These are phyloP conservation scores for Diaporthe batatas DNA, from an alignment of 2,329 filamentous ascomycete genomes.

Conservation along the genomic window DNA sequence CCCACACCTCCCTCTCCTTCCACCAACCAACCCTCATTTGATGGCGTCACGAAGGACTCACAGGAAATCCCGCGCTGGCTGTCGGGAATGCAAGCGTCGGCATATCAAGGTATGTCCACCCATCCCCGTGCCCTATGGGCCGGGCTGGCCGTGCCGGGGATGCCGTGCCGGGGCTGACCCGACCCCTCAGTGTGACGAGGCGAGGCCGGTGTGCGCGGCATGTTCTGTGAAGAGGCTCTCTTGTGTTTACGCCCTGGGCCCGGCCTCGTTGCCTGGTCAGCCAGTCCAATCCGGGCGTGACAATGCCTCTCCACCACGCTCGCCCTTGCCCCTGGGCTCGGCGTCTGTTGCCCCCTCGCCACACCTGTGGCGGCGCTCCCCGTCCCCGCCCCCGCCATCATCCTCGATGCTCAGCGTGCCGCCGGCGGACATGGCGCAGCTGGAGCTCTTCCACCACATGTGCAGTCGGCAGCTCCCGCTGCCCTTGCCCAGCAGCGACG, in stretches of 20 bases:
- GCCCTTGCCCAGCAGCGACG: conserved; percentile 17
- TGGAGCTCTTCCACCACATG: conserved; percentile 33
- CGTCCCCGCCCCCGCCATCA: neutral
- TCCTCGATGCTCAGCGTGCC: conserved; percentile 1
- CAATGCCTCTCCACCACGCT: conserved; percentile 7
- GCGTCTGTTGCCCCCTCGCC: neutral
- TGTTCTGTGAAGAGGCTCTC: conserved; percentile 48
- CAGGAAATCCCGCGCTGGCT: conserved; percentile 50
- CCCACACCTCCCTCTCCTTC: neutral
- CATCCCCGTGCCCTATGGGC: neutral
- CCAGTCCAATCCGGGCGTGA: neutral
- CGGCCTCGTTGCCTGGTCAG: conserved; percentile 28
- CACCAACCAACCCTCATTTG: neutral
- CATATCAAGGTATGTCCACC: conserved; percentile 47
- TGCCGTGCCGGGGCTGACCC: conserved; percentile 9
- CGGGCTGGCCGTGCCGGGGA: neutral
- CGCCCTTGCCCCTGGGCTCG: neutral
- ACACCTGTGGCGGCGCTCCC: neutral
- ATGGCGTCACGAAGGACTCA: conserved; percentile 44
- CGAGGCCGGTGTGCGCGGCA: conserved; percentile 49
- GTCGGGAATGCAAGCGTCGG: conserved; percentile 51
- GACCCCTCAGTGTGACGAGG: conserved; percentile 50
- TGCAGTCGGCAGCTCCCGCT: conserved; percentile 23
- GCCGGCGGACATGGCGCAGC: conserved; percentile 26
- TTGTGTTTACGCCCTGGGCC: conserved; percentile 46